Base-by-base conservation (phyloP, 2,329 filamentous ascomycete genomes). In the Rachicladosporium sp. region DNA sequence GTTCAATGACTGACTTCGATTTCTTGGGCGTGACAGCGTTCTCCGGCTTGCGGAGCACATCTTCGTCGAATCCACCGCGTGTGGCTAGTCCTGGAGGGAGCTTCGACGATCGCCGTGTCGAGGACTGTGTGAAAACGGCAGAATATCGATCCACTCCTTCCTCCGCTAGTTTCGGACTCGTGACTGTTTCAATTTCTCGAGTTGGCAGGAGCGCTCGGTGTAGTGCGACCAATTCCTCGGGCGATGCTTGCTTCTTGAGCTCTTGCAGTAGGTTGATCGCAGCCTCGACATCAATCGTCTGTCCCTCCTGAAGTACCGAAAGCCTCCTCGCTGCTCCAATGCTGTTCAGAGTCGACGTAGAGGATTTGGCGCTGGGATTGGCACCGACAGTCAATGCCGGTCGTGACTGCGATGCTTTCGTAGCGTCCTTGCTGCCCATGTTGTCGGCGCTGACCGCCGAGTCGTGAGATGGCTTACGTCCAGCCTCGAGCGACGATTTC, bases 181-280 rank as follows among this genome's bases (percentile, higher is more conserved):
- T 27, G 4, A 27, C 23, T 2, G 23, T 27, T 27, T 27, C 23
- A 8, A 27, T 27, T 7, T 27, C 23, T 27, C 23, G 23, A 21
- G 51, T 53, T 1, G 59, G 59, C 8, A 61, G 43, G 13, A 62
- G 46, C 8, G 58, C 58, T 42, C 54, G 49, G 44, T 62, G 59
- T 23, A 61, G 45, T 23, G 66, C 64, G 15, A 64, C 66, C 27
- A 70, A 53, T 41, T 70, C 65, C 38, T 69, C 66, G 2, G 66
- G 66, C 4, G 64, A 62, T 1, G 64, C 67, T 33, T 56, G 66
- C 50, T 64, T 68, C 50, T 64, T 66, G 42, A 70, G 55, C 48
- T 69, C 61, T 41, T 69, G 62, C 43, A 70, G 46, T 29, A 70
- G 53, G 21, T 54, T 54, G 31, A 69, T 64, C 4, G 66, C 66